A percentile compares a stretch with the other conserved stretches of the same genome.
phyloP scores from a whole-genome alignment of 768 basidiomycete species.

The Calocybe cyanea region DNA sequence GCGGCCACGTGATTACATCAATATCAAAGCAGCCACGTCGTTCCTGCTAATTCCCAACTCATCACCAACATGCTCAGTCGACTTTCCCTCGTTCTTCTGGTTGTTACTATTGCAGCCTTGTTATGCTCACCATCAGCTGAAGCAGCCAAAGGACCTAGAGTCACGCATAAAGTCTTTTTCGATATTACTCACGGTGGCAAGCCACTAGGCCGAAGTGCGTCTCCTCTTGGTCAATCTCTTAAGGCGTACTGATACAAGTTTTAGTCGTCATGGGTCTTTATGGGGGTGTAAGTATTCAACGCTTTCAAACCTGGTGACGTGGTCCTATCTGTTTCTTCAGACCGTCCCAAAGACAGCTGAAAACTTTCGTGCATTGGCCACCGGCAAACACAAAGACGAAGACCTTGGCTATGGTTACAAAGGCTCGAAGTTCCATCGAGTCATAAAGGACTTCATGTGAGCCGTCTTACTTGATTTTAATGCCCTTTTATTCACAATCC shows the following conservation, averaged over 20 bases:
- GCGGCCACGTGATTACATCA: too few species aligned
- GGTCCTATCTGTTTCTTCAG: conserved; percentile 30
- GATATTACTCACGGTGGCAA: conserved; percentile 92
- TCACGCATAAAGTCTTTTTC: conserved; percentile 93
- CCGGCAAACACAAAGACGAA: conserved; percentile 78
- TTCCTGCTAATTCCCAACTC: conserved; percentile 3
- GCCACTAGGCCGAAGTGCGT: conserved; percentile 74
- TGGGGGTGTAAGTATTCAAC: conserved; percentile 60
- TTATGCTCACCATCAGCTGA: conserved; percentile 72
- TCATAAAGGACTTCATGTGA: conserved; percentile 92
- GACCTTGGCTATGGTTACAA: conserved; percentile 88
- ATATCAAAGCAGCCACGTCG: conserved; percentile 16
- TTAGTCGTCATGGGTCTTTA: conserved; percentile 86
- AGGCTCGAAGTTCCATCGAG: conserved; percentile 94
- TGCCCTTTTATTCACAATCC: background rate
- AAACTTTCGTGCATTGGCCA: conserved; percentile 94
- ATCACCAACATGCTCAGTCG: conserved; percentile 54
- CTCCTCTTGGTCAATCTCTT: conserved; percentile 1
- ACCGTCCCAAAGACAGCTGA: conserved; percentile 95
- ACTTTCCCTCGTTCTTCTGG: conserved; percentile 55
- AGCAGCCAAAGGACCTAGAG: conserved; percentile 81
- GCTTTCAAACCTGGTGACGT: background rate
- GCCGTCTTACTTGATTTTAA: conserved; percentile 13
- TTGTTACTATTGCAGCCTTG: conserved; percentile 62
- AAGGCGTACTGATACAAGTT: conserved; percentile 8